Evolutionary conservation across 2,329 filamentous ascomycete genomes (phyloP).

Genomic region (Penicillium decumbens): DNA sequence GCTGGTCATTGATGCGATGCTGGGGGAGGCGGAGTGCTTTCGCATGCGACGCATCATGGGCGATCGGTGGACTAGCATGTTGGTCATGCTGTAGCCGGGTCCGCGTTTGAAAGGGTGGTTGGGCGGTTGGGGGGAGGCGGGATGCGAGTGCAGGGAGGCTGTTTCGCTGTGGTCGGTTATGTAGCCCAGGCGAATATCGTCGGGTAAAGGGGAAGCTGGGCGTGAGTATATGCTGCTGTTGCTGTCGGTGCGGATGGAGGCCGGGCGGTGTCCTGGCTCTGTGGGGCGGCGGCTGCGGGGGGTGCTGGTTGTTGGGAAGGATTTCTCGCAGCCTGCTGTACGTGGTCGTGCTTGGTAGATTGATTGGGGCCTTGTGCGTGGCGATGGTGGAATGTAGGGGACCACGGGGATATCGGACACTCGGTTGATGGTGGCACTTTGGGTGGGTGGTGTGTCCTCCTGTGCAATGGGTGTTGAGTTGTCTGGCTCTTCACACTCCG

Average conservation of each 20-base stretch:
- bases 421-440: constrained; percentile 20
- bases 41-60: constrained; percentile 26
- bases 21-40: constrained; percentile 25
- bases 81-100: constrained; percentile 16
- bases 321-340: constrained; percentile 21
- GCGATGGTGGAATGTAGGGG: constrained; percentile 18
- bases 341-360: constrained; percentile 24
- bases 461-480: not conserved
- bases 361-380: constrained; percentile 17
- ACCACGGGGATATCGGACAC: constrained; percentile 25
- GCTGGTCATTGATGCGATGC: constrained; percentile 28
- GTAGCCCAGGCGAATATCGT: constrained; percentile 15
- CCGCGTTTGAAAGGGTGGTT: constrained; percentile 19
- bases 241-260: constrained; percentile 26
- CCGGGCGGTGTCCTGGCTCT: constrained; percentile 19
- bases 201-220: constrained; percentile 11
- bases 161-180: constrained; percentile 18
- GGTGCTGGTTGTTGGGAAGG: constrained; percentile 5
- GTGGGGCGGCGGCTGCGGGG: constrained; percentile 15
- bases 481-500: constrained; percentile 1
- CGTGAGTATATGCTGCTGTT: constrained; percentile 20
- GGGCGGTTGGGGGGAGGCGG: constrained; percentile 18
- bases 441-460: constrained; percentile 1
- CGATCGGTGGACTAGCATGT: constrained; percentile 20
- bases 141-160: constrained; percentile 13